These are phyloP conservation scores for Lactarius evosmus DNA, from an alignment of 768 basidiomycete genomes.

Conservation along the genomic window DNA sequence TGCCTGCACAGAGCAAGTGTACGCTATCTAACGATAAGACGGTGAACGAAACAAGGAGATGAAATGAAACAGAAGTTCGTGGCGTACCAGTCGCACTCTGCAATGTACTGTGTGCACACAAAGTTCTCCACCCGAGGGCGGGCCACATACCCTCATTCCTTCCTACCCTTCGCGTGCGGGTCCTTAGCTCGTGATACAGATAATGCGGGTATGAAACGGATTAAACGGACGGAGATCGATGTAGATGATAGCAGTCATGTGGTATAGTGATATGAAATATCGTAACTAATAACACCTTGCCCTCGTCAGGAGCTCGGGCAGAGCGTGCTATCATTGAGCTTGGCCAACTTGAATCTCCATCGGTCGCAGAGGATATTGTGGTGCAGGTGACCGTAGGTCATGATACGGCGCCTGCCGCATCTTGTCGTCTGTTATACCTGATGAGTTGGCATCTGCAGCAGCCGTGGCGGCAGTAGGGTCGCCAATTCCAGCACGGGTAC, in stretches of 20 bases:
- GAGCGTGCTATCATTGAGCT: constrained; percentile 27
- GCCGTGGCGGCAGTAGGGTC: constrained; percentile 75
- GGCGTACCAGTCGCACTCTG: constrained; percentile 12
- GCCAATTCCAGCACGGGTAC: constrained; percentile 91
- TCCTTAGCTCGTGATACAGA: constrained; percentile 20
- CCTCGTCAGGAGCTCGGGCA: not conserved
- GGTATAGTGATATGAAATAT: constrained; percentile 22
- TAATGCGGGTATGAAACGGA: constrained; percentile 14
- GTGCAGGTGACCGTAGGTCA: constrained; percentile 27
- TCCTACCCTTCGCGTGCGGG: not conserved
- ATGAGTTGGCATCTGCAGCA: constrained; percentile 47
- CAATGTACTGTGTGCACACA: constrained; percentile 5
- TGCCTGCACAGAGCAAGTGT: not conserved
- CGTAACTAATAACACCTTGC: constrained; percentile 13
- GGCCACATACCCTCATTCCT: not conserved
- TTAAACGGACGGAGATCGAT: constrained; percentile 19
- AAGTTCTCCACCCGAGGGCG: not conserved
- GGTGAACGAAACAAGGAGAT: not conserved
- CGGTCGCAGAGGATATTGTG: constrained; percentile 30
- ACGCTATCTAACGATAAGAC: not conserved
- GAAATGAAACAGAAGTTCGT: not conserved
- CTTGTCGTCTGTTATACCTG: constrained; percentile 28
- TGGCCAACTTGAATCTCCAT: constrained; percentile 37
- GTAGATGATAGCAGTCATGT: constrained; percentile 27
- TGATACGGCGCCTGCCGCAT: constrained; percentile 22